Conservation (phyloP, 441 rosid species). For the Erodium trifolium region DNA sequence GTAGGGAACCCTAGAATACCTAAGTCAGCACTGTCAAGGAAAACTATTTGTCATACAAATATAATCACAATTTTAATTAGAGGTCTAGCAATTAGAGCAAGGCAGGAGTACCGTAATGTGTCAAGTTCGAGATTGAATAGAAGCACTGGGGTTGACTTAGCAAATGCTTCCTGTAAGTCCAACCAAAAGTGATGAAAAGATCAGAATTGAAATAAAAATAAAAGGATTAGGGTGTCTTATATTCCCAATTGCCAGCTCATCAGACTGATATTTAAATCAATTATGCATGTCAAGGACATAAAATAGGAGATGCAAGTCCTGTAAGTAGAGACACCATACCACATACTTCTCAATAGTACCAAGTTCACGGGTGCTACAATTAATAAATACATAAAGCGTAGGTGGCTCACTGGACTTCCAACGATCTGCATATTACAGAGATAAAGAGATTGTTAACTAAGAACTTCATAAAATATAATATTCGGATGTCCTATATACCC, state of each 20-base stretch:
- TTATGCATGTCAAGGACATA: conserved; percentile 12
- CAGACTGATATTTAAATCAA: conserved; percentile 6
- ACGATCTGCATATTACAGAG: conserved; percentile 43
- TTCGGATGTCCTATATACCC: neutral
- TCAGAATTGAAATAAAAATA: conserved; percentile 9
- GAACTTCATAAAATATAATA: neutral
- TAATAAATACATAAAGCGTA: conserved; percentile 62
- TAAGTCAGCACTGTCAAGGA: conserved; percentile 71
- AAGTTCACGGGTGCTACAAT: conserved; percentile 84
- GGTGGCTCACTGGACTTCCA: conserved; percentile 79
- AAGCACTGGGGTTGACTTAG: conserved; percentile 67
- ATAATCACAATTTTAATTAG: conserved; percentile 12
- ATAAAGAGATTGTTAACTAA: conserved; percentile 15
- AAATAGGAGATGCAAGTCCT: conserved; percentile 9
- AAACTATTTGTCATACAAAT: conserved; percentile 12
- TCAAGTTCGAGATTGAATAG: conserved; percentile 91
- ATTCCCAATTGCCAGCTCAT: neutral
- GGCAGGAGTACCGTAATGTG: conserved; percentile 59
- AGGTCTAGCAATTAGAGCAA: conserved; percentile 8
- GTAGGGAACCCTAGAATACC: conserved; percentile 84
- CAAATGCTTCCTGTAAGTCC: conserved; percentile 65
- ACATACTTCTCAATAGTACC: conserved; percentile 76
- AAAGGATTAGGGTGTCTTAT: neutral
- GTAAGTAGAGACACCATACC: conserved; percentile 40
- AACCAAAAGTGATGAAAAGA: conserved; percentile 6